These are phyloP conservation scores for Cnidoscolus chayamansa DNA, from an alignment of 441 rosid genomes.

Conservation along the genomic window DNA sequence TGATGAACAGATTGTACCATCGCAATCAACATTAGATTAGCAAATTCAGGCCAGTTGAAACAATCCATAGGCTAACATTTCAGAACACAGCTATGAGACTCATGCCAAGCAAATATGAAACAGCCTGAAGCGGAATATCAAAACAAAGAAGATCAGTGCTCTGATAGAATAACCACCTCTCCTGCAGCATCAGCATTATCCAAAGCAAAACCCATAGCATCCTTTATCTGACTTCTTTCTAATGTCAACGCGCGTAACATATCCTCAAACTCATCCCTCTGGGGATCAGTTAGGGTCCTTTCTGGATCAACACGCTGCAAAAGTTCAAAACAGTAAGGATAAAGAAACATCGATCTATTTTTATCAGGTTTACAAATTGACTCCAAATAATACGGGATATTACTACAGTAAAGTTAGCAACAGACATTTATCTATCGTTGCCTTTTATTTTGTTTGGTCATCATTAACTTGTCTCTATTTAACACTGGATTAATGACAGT, in stretches of 20 bases:
- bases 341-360: too few relatives aligned
- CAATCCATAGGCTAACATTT: neutral
- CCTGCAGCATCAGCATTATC: slow-evolving; percentile 99
- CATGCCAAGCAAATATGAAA: neutral
- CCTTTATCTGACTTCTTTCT: slow-evolving; percentile 90
- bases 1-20: neutral
- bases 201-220: slow-evolving; percentile 86
- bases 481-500: too few relatives aligned
- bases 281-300: slow-evolving; percentile 81
- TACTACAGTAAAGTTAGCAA: too few relatives aligned
- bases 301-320: slow-evolving; percentile 86
- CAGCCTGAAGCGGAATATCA: neutral
- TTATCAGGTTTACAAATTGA: too few relatives aligned
- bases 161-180: slow-evolving; percentile 57
- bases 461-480: too few relatives aligned
- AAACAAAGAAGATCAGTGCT: neutral
- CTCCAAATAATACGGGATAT: too few relatives aligned
- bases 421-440: too few relatives aligned
- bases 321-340: slow-evolving; percentile 24
- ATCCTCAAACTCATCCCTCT: slow-evolving; percentile 90
- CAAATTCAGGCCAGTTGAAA: slow-evolving; percentile 2
- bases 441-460: too few relatives aligned
- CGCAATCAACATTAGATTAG: neutral
- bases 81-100: neutral
- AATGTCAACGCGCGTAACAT: slow-evolving; percentile 77